Conservation (phyloP, 192 early-diverging fungal genomes). For the Gamsiella multidivaricata region DNA sequence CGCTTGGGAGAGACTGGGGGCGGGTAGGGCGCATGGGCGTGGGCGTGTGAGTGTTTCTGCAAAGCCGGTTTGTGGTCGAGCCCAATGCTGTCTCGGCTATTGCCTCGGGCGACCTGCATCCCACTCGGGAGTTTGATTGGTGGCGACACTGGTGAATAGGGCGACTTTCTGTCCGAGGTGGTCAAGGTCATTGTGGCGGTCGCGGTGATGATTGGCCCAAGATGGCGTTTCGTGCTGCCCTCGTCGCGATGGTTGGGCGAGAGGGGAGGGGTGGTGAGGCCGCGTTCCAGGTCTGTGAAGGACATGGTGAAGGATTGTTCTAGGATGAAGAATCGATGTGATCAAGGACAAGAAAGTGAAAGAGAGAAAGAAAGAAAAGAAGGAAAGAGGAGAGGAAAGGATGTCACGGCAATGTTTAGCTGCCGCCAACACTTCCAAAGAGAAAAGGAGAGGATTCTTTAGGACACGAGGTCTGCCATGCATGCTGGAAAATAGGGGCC, state of each 20-base stretch:
- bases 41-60: background rate
- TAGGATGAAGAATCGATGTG: background rate
- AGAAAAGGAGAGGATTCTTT: too few species aligned
- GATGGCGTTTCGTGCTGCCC: background rate
- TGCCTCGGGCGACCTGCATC: constrained; percentile 24
- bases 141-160: constrained; percentile 3
- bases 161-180: background rate
- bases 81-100: constrained; percentile 18
- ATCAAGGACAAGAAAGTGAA: background rate
- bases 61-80: background rate
- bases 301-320: constrained; percentile 20
- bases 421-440: too few species aligned
- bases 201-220: background rate
- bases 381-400: background rate
- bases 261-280: constrained; percentile 32
- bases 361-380: background rate
- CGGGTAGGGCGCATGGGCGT: constrained; percentile 13
- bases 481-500: too few species aligned
- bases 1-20: constrained; percentile 34
- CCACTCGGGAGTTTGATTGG: constrained; percentile 18
- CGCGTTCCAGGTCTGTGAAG: constrained; percentile 34
- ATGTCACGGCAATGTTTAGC: too few species aligned
- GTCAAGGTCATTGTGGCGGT: background rate
- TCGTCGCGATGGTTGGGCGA: constrained; percentile 15
- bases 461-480: too few species aligned